Percentiles rank a stretch among this genome's conserved stretches.
Evolutionary conservation across 2,329 filamentous ascomycete genomes (phyloP).

Genomic region (Nannizziopsis arthrosporioides): DNA sequence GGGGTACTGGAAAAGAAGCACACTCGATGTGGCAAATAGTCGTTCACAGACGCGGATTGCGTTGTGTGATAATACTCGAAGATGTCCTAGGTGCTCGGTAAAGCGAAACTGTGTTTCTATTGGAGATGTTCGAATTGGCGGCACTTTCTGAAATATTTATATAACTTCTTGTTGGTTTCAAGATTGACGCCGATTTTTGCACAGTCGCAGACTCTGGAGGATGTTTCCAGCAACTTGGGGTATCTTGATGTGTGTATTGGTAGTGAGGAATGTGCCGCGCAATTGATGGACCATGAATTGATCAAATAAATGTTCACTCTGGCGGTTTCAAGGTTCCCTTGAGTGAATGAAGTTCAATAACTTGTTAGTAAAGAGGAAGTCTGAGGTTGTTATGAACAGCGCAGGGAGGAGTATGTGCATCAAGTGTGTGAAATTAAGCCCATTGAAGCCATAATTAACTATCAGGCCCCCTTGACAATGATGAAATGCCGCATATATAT

Average conservation of each 20-base stretch:
- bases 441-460: background rate
- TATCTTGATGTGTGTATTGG: no score
- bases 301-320: no score
- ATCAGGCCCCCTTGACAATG: constrained; percentile 2
- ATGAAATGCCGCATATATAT: constrained; percentile 2
- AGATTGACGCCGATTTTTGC: no score
- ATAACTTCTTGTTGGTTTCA: no score
- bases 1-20: background rate
- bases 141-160: background rate
- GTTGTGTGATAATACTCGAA: background rate
- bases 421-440: constrained; percentile 6
- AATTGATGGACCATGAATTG: no score
- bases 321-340: no score
- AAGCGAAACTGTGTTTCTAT: background rate
- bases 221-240: no score
- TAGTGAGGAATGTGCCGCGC: no score
- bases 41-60: background rate
- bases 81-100: background rate
- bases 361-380: no score
- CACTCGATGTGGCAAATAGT: background rate
- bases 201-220: no score
- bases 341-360: no score
- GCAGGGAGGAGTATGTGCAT: background rate
- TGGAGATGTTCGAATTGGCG: background rate
- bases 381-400: no score